Base-by-base conservation (phyloP, 257 asterid genomes). In the Rhazya stricta region DNA sequence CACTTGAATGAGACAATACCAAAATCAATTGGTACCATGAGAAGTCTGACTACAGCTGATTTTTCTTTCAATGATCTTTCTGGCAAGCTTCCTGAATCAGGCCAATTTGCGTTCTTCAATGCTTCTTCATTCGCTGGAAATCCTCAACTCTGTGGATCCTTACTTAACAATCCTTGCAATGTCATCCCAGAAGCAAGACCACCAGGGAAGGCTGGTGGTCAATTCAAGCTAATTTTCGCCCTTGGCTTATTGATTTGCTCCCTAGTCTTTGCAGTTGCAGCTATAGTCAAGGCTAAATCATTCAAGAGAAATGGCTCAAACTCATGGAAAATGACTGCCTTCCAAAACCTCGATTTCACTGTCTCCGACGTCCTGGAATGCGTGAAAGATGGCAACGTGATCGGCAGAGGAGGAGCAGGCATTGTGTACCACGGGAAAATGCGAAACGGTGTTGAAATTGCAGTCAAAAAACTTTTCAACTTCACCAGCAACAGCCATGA, bases 331-430 rank as follows among this genome's bases (percentile, higher is more conserved):
- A 90, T 92, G 97, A 94, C 97, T 3, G 81, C 93, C n/a, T 94
- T 94, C 79, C 97, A 86, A 66, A 90, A 88, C 82, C 82, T 92
- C 56, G 95, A 88, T 3, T 94, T 94, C 86, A 60, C 89, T 0
- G 95, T 88, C 7, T 74, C 89, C 0, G 96, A 94, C 18, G 87
- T 94, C 58, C 85, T 89, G 30, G 98, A 94, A 77, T 90, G 97
- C 61, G 89, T 90, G 21, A 92, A 92, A 76, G 98, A 94, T 6
- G 97, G 98, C 6, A 94, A 92, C 13, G 92, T 90, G 72, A 89
- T 94, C n/a, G 98, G 98, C 58, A 69, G 92, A 51, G 98, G 98
- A 45, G 98, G 98, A 23, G 97, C 94, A 0, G 98, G 98, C 71
- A 78, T 94, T 11, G 98, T 94, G 36, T 94, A 91, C 88, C 94